Evolutionary conservation across 164 flowering plant genomes (phyloP).

Genomic region (Hamamelis virginiana): DNA sequence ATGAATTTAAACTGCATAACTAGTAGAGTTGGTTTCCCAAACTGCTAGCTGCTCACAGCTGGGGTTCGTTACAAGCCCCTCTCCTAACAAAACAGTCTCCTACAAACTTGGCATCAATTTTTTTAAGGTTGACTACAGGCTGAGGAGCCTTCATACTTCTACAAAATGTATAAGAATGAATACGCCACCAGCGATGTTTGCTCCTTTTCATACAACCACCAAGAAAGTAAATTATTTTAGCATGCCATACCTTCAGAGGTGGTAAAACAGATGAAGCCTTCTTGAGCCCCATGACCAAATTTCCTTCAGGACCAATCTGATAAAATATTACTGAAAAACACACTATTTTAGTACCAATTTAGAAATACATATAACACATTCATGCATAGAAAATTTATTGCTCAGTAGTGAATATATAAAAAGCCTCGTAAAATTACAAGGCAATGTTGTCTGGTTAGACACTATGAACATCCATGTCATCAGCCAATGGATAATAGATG

Average conservation of each 20-base stretch:
- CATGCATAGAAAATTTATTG: background rate
- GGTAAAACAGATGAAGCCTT: conserved; percentile 9
- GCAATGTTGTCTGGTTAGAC: background rate
- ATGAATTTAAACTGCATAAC: too few species aligned
- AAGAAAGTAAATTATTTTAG: background rate
- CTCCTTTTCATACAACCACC: background rate
- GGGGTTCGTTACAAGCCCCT: too few species aligned
- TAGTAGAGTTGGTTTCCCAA: too few species aligned
- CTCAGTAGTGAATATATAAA: background rate
- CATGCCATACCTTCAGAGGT: conserved; percentile 8
- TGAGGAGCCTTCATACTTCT: too few species aligned
- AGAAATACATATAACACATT: background rate
- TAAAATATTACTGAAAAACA: conserved; percentile 26
- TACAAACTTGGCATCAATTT: too few species aligned
- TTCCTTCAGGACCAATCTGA: conserved; percentile 21
- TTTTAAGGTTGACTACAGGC: too few species aligned
- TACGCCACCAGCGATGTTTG: background rate
- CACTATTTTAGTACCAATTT: background rate
- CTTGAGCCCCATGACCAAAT: conserved; percentile 20
- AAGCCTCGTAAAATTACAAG: background rate
- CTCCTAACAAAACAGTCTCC: too few species aligned
- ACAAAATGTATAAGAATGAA: too few species aligned
- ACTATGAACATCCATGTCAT: background rate
- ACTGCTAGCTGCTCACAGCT: too few species aligned
- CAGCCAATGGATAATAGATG: background rate